Base-by-base conservation (phyloP, 768 basidiomycete genomes). In the Floccularia luteovirens region DNA sequence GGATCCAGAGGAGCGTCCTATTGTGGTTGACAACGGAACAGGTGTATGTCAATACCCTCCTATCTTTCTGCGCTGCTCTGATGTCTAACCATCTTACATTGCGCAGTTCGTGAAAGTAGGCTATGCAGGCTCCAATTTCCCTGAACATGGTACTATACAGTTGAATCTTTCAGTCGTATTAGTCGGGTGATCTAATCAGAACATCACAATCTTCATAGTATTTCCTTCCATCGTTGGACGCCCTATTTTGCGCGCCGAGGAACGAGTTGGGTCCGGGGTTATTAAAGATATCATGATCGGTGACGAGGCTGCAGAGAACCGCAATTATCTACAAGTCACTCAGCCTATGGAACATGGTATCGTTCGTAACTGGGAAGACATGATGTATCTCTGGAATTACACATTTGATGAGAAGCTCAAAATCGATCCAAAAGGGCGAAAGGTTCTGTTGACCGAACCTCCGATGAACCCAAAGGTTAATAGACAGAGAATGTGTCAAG, bases 281-380 rank as follows among this genome's bases (percentile, higher is more conserved):
- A 97, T 98, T 74, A 90, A 89, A 57, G 94, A 99, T 61, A 86
- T 97, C 67, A 96, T 98, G 91, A 69, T 97, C 59, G 96, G 96
- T 46, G 94, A 98, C 70, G 90, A 96, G 58, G 96, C 96, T 19
- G 89, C 89, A 11, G 76, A 82, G 62, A 84, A 90, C 62, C 84
- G 96, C 35, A 93, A 89, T 58, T 97, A 87, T 66, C 81, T 99
- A 28, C 93, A 98, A 64, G 75, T 99, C 24, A 90, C 92, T 0
- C 96, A 98, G 54, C 96, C 96, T 1, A 91, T 99, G 89, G 96
- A 99, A 59, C 96, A 99, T 60, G 96, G 96, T 30, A 97, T 99
- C 64, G 83, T 99, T 34, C 83, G 86, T 51, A 97, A 98, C 63
- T 99, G 96, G 96, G 90, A 92, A 58, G 96, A 99, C 63, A 99